phyloP scores from a whole-genome alignment of 2,329 filamentous ascomycete genomes.

The Diaporthe sp. region DNA sequence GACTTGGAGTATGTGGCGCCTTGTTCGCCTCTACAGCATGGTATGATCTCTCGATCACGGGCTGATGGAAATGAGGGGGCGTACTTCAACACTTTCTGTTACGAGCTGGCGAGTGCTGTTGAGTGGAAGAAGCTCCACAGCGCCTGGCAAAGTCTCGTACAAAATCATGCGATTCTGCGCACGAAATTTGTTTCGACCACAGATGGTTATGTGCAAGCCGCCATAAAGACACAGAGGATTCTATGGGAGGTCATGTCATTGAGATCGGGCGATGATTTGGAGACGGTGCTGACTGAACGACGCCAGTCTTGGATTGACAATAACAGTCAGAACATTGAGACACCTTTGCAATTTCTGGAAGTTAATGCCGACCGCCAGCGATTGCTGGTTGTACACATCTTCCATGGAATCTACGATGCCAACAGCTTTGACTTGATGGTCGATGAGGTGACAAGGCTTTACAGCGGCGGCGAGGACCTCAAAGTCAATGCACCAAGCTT shows the following conservation, averaged over 20 bases:
- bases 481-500: slow-evolving; percentile 63
- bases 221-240: slow-evolving; percentile 57
- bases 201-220: slow-evolving; percentile 82
- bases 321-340: slow-evolving; percentile 60
- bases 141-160: slow-evolving; percentile 68
- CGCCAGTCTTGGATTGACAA: slow-evolving; percentile 62
- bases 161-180: slow-evolving; percentile 72
- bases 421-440: slow-evolving; percentile 79
- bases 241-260: slow-evolving; percentile 55
- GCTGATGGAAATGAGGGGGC: slow-evolving; percentile 62
- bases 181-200: slow-evolving; percentile 78
- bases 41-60: slow-evolving; percentile 80
- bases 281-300: slow-evolving; percentile 46
- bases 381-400: slow-evolving; percentile 74
- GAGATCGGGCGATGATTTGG: slow-evolving; percentile 43
- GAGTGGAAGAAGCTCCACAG: slow-evolving; percentile 58
- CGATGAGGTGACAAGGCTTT: slow-evolving; percentile 56
- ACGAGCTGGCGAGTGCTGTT: slow-evolving; percentile 60
- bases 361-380: slow-evolving; percentile 43
- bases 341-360: slow-evolving; percentile 63
- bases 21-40: slow-evolving; percentile 87
- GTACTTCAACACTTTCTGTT: slow-evolving; percentile 83
- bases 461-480: slow-evolving; percentile 37
- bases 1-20: slow-evolving; percentile 80
- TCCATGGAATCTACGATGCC: slow-evolving; percentile 90